These are phyloP conservation scores for Lichtheimia corymbifera DNA, from an alignment of 371 early-diverging fungal species.

Conservation along the genomic window DNA sequence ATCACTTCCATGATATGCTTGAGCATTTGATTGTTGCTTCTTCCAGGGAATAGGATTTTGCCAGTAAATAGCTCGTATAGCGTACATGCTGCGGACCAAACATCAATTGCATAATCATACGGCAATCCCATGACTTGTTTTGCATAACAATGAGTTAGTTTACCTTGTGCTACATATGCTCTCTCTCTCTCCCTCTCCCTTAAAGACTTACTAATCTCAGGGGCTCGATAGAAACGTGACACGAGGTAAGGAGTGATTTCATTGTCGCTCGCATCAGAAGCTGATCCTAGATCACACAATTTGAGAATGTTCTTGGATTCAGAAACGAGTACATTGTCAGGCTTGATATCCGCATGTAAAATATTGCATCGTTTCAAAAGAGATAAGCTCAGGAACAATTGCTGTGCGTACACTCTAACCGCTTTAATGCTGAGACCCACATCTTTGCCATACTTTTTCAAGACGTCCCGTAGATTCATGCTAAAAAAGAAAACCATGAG, in stretches of 20 bases:
- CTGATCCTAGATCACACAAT: conserved; percentile 94
- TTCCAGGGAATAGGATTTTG: conserved; percentile 91
- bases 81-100: conserved; percentile 99
- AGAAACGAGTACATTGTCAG: conserved; percentile 94
- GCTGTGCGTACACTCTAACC: conserved; percentile 89
- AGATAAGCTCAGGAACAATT: conserved; percentile 86
- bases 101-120: conserved; percentile 88
- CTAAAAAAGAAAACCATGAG: conserved; percentile 26
- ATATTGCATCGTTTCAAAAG: conserved; percentile 81
- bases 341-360: conserved; percentile 98
- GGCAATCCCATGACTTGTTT: conserved; percentile 84
- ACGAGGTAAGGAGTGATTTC: conserved; percentile 96
- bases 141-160: no score
- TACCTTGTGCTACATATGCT: background rate
- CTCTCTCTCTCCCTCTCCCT: background rate
- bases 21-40: conserved; percentile 96
- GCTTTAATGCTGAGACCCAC: conserved; percentile 92
- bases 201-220: conserved; percentile 88
- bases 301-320: conserved; percentile 81
- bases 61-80: conserved; percentile 97
- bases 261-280: conserved; percentile 82
- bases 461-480: conserved; percentile 90
- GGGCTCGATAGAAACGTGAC: conserved; percentile 98
- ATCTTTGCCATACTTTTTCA: conserved; percentile 93
- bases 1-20: conserved; percentile 91